Evolutionary conservation across 768 basidiomycete genomes (phyloP).

Genomic region (Roridomyces roridus): DNA sequence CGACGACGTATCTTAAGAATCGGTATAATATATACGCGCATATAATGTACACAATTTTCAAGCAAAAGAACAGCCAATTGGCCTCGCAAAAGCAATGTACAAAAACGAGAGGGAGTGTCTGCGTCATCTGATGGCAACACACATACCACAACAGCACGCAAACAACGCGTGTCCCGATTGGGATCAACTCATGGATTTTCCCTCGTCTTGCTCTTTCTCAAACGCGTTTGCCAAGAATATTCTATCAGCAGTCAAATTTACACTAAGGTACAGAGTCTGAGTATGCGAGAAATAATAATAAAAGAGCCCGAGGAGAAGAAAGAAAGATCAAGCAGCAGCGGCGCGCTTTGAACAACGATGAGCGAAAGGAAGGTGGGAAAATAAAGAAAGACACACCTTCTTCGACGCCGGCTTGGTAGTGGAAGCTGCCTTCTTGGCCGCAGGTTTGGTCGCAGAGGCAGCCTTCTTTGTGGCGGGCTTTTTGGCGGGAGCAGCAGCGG

Average conservation of each 20-base stretch:
- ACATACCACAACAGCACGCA: too few species aligned
- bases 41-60: too few species aligned
- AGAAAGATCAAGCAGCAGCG: background rate
- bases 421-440: constrained; percentile 19
- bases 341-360: constrained; percentile 4
- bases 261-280: background rate
- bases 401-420: background rate
- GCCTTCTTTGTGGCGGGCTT: constrained; percentile 10
- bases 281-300: background rate
- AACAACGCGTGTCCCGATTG: too few species aligned
- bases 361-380: background rate
- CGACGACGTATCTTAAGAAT: too few species aligned
- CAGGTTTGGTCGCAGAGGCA: constrained; percentile 8
- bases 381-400: background rate
- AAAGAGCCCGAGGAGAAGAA: background rate
- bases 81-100: too few species aligned
- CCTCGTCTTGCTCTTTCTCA: too few species aligned
- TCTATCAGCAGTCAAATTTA: background rate
- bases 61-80: too few species aligned
- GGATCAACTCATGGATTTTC: too few species aligned
- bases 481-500: background rate
- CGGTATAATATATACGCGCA: too few species aligned
- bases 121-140: too few species aligned
- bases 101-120: too few species aligned
- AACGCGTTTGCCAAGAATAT: too few species aligned